Percentiles rank a stretch among this genome's conserved stretches.
Evolutionary conservation across 176 grass and related monocot species (phyloP).

Genomic region (Carex kokanica): DNA sequence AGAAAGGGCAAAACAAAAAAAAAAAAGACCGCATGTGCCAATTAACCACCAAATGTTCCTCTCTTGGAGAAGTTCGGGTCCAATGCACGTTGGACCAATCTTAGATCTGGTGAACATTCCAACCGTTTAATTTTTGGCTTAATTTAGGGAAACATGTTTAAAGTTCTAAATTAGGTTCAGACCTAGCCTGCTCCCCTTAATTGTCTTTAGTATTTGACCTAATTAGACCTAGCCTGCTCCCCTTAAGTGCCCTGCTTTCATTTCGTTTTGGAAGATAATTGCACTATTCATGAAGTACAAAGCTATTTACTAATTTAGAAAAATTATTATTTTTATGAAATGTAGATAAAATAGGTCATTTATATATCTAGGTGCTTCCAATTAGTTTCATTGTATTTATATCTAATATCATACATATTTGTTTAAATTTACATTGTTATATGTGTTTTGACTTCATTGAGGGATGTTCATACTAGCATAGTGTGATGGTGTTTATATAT

Average conservation of each 20-base stretch:
- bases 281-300: neutral
- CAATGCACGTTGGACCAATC: neutral
- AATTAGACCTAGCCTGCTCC: neutral
- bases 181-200: neutral
- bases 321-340: neutral
- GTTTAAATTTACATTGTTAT: too few relatives aligned
- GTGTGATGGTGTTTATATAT: too few relatives aligned
- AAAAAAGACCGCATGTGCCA: too few relatives aligned
- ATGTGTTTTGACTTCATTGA: too few relatives aligned
- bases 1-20: too few relatives aligned
- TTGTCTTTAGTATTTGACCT: neutral
- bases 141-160: neutral
- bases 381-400: too few relatives aligned
- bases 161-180: neutral
- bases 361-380: too few relatives aligned
- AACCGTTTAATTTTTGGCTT: neutral
- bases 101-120: neutral
- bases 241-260: neutral
- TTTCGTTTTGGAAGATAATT: too few relatives aligned
- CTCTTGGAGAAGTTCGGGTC: neutral
- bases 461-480: too few relatives aligned
- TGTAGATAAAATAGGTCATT: too few relatives aligned
- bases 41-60: neutral
- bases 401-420: too few relatives aligned
- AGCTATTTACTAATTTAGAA: neutral